Evolutionary conservation across 306 rosid species (phyloP), one percentile per base, ranked within the genome.

Genomic region (Fragaria vesca): DNA sequence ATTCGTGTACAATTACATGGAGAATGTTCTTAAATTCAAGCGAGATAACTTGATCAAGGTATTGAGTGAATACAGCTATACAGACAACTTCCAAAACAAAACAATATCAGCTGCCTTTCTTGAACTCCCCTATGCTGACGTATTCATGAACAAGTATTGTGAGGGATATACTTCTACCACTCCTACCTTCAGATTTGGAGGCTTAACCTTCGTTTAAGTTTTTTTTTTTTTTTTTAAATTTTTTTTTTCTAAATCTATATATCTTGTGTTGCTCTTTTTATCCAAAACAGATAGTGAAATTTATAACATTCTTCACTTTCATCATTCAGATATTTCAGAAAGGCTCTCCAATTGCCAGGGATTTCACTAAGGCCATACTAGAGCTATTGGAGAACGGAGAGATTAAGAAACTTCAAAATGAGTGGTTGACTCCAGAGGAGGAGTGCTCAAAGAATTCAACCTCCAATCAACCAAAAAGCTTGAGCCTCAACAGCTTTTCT

Each of bases 131-230:
- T 86, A 88, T 34, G 87, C 84, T 42, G 87, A 88, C 75, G 88
- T 71, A 30, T 88, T 81, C 80, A 67, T 83, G 48, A 83, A 77
- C 71, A 63, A 69, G 66, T 78, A 85, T 70, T 90, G 95, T 89
- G 74, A 74, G 16, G 83, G 66, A 26, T 88, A 69, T 76, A 76
- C 85, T 54, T 78, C 79, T 79, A 68, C 79, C 38, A 69, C 73
- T 43, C 79, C 86, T 42, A 36, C 80, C 74, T 18, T 26, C 73
- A 88, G 84, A 86, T 88, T 79, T 80, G 95, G 92, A 79, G 95
- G 95, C 70, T 78, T 88, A 13, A 91, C 85, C 75, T 90, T 90
- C 85, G 92, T 90, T n/a, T n/a, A 71, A 83, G 95, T 77, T 24
- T 28, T 72, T 16, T 42, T 30, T 6, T 40, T 40, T 40, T 40